These are phyloP conservation scores for Sporodiniella umbellata DNA, from an alignment of 371 early-diverging fungal species.

Conservation along the genomic window DNA sequence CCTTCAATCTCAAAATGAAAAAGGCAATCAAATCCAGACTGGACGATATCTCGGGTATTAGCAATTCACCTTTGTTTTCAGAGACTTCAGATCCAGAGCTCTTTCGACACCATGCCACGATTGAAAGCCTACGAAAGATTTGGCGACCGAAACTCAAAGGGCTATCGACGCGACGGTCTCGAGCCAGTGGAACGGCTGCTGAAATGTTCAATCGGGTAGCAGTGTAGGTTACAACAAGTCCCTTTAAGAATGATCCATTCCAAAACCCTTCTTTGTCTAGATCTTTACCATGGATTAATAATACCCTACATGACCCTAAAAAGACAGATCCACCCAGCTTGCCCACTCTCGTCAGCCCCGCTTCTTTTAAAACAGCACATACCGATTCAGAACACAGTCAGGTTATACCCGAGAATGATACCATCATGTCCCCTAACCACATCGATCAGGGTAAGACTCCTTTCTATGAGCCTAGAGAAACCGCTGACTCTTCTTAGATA, in stretches of 20 bases:
- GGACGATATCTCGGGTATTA: conserved; percentile 58
- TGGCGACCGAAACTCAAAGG: conserved; percentile 55
- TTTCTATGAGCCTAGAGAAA: not conserved
- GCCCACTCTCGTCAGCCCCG: not conserved
- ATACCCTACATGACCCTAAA: not conserved
- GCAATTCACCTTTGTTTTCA: conserved; percentile 42
- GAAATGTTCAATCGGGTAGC: conserved; percentile 42
- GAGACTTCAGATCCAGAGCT: conserved; percentile 59
- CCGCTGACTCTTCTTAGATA: conserved; percentile 14
- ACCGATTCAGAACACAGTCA: not conserved
- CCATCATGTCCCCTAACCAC: conserved; percentile 4
- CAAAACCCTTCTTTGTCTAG: too few relatives aligned
- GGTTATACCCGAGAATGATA: not conserved
- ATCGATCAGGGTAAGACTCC: conserved; percentile 9
- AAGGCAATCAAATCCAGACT: conserved; percentile 60
- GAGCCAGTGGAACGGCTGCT: conserved; percentile 42
- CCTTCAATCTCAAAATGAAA: conserved; percentile 42
- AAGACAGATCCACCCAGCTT: not conserved
- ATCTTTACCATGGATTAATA: conserved; percentile 18
- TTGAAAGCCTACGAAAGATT: conserved; percentile 55
- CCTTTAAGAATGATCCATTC: too few relatives aligned
- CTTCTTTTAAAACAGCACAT: not conserved
- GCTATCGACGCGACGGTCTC: conserved; percentile 2
- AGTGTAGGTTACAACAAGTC: conserved; percentile 14
- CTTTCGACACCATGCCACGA: conserved; percentile 55